Percentiles rank a stretch among this genome's conserved stretches.
These are phyloP conservation scores for Ogataea philodendri DNA, from an alignment of 805 yeast genomes.

Conservation along the genomic window DNA sequence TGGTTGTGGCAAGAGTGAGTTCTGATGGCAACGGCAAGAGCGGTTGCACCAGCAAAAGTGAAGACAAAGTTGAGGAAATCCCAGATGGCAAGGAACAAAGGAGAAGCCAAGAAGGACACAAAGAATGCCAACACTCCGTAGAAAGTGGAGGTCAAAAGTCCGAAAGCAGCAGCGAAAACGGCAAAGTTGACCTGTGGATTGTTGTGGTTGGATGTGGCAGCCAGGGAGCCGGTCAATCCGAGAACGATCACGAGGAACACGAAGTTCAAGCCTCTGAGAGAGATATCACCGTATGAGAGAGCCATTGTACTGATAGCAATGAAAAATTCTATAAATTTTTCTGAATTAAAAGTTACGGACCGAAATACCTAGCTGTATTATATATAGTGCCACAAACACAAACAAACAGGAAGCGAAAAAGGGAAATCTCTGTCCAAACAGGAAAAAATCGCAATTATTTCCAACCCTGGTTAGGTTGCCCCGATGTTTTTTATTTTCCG, in stretches of 20 bases:
- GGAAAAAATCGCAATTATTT: conserved; percentile 16
- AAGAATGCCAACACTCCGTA: conserved; percentile 80
- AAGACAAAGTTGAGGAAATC: conserved; percentile 90
- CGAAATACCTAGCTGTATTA: conserved; percentile 11
- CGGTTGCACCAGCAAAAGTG: conserved; percentile 93
- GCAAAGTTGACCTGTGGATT: conserved; percentile 86
- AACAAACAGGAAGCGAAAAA: conserved; percentile 12
- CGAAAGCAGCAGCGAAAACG: conserved; percentile 86
- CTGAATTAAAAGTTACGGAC: conserved; percentile 7
- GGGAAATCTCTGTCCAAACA: conserved; percentile 10
- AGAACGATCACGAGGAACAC: conserved; percentile 72
- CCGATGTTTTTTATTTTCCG: conserved; percentile 22
- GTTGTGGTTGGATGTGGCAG: conserved; percentile 53
- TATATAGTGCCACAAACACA: conserved; percentile 14
- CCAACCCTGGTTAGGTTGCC: conserved; percentile 19
- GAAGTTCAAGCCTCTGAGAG: conserved; percentile 73
- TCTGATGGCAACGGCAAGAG: conserved; percentile 87
- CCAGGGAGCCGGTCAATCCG: conserved; percentile 88
- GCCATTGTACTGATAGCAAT: conserved; percentile 22
- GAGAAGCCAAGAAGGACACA: conserved; percentile 81
- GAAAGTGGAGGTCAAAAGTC: conserved; percentile 72
- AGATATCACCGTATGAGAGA: conserved; percentile 72
- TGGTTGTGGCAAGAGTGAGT: conserved; percentile 80
- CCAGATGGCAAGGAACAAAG: conserved; percentile 65
- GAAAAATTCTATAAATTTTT: conserved; percentile 8